Conservation (phyloP, 2,329 filamentous ascomycete species). For the Akanthomyces muscarius region DNA sequence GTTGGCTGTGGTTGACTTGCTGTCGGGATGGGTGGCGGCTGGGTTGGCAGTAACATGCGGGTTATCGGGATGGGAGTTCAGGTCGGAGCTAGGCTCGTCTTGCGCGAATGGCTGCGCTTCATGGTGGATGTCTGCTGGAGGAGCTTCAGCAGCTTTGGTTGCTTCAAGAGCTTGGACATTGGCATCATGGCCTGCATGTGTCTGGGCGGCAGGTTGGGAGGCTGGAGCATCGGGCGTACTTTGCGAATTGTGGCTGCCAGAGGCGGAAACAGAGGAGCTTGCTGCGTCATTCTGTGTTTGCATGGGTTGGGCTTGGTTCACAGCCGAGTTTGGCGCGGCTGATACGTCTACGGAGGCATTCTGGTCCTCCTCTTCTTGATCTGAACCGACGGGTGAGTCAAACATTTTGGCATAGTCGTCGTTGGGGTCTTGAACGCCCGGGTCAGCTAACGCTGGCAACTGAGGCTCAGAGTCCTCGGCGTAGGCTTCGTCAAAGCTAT, state of each 20-base stretch:
- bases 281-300: conserved; percentile 25
- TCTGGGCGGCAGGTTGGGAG: conserved; percentile 14
- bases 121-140: neutral
- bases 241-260: conserved; percentile 26
- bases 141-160: neutral
- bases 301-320: conserved; percentile 38
- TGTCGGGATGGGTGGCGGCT: conserved; percentile 23
- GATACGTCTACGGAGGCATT: conserved; percentile 36
- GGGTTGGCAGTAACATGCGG: conserved; percentile 22
- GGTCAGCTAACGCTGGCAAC: conserved; percentile 25
- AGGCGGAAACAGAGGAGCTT: conserved; percentile 27
- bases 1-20: conserved; percentile 26
- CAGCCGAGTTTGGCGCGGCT: conserved; percentile 40
- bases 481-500: conserved; percentile 47
- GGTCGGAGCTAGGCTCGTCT: neutral
- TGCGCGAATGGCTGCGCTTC: neutral
- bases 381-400: conserved; percentile 43
- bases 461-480: conserved; percentile 33
- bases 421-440: conserved; percentile 30
- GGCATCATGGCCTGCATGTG: conserved; percentile 10
- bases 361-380: conserved; percentile 32
- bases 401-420: conserved; percentile 51
- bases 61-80: conserved; percentile 27
- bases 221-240: conserved; percentile 22
- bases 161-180: conserved; percentile 1